Conservation (phyloP, 129 eudicot species). For the Centrapalus pauciflorus region DNA sequence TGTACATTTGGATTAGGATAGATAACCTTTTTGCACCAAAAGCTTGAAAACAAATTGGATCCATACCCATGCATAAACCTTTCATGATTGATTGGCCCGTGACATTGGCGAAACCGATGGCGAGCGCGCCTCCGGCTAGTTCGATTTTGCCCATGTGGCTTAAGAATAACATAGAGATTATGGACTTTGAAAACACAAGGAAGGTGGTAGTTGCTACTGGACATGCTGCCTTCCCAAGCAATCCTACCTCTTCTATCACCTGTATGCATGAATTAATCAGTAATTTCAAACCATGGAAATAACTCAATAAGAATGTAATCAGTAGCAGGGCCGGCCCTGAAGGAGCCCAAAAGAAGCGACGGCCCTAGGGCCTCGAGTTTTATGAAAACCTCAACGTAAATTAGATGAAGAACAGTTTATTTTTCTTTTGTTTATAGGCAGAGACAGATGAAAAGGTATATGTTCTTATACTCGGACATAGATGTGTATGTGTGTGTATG, state of each 20-base stretch:
- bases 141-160: slow-evolving; percentile 68
- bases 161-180: slow-evolving; percentile 70
- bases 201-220: slow-evolving; percentile 70
- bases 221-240: slow-evolving; percentile 52
- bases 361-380: too few relatives aligned
- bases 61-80: slow-evolving; percentile 93
- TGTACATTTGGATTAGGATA: slow-evolving; percentile 60
- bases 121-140: slow-evolving; percentile 88
- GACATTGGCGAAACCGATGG: slow-evolving; percentile 75
- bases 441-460: too few relatives aligned
- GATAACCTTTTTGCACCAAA: slow-evolving; percentile 78
- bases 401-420: too few relatives aligned
- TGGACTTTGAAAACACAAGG: slow-evolving; percentile 56
- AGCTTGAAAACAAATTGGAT: slow-evolving; percentile 90
- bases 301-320: background rate
- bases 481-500: too few relatives aligned
- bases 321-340: too few relatives aligned
- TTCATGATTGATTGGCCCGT: slow-evolving; percentile 85
- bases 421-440: too few relatives aligned
- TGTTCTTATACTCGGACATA: too few relatives aligned
- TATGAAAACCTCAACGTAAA: too few relatives aligned
- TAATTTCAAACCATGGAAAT: background rate
- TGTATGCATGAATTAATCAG: slow-evolving; percentile 25
- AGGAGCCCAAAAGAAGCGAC: too few relatives aligned
- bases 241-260: slow-evolving; percentile 55